Percentiles rank a stretch among this genome's conserved stretches.
These are phyloP conservation scores for Tricholoma flavovirens DNA, from an alignment of 768 basidiomycete species.

Conservation along the genomic window DNA sequence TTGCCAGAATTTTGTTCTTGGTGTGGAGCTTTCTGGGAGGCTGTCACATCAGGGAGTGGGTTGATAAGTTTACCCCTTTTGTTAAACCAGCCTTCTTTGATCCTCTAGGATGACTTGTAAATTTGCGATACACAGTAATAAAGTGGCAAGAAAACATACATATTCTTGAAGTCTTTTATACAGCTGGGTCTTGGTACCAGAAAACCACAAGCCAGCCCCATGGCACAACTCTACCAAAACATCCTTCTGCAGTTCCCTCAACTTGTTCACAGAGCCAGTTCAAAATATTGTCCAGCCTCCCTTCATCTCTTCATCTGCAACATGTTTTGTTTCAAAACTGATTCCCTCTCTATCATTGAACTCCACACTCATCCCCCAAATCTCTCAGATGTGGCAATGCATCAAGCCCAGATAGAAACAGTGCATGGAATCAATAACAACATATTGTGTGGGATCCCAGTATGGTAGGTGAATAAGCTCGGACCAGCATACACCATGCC, in stretches of 20 bases:
- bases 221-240: neutral
- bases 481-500: slow-evolving; percentile 25
- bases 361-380: slow-evolving; percentile 20
- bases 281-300: neutral
- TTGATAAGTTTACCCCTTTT: too few species aligned
- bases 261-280: neutral
- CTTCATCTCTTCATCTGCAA: neutral
- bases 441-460: slow-evolving; percentile 21
- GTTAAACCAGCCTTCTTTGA: slow-evolving; percentile 1
- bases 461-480: slow-evolving; percentile 24
- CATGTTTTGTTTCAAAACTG: neutral
- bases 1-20: too few species aligned
- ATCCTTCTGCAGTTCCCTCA: neutral
- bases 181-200: neutral
- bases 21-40: too few species aligned
- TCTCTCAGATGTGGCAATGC: slow-evolving; percentile 10
- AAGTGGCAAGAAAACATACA: neutral
- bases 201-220: neutral
- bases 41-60: too few species aligned
- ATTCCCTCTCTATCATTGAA: slow-evolving; percentile 16
- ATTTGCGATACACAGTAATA: neutral
- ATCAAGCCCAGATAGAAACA: slow-evolving; percentile 13
- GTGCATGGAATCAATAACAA: slow-evolving; percentile 25
- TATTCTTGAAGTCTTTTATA: neutral
- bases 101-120: neutral